Evolutionary conservation across 192 early-diverging fungal species (phyloP).

Genomic region (Coemansia pectinata): DNA sequence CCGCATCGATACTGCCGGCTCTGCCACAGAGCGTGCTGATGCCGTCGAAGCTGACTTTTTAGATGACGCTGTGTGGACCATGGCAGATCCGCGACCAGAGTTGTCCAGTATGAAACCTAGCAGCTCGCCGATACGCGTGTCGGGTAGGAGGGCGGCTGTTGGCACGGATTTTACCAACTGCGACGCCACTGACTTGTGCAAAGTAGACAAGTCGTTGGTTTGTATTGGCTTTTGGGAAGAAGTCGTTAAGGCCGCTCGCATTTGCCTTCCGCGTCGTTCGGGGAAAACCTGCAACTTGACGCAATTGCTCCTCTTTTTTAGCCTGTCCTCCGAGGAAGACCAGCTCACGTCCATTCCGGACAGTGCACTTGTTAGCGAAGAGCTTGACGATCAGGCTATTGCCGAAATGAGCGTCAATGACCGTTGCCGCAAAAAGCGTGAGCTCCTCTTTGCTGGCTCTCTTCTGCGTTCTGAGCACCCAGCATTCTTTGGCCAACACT

Average conservation of each 20-base stretch:
- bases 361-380: no score
- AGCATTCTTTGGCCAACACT: constrained; percentile 30
- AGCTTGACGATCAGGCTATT: no score
- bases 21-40: no score
- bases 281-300: not conserved
- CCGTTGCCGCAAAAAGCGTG: constrained; percentile 29
- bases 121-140: constrained; percentile 27
- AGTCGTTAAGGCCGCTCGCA: constrained; percentile 16
- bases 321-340: no score
- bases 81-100: no score
- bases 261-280: not conserved
- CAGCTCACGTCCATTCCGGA: no score
- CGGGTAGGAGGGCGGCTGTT: constrained; percentile 21
- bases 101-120: not conserved
- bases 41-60: no score
- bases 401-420: no score
- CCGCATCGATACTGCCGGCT: no score
- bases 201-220: constrained; percentile 41
- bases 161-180: constrained; percentile 20
- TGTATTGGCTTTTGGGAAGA: constrained; percentile 45
- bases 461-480: constrained; percentile 26
- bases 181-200: constrained; percentile 15
- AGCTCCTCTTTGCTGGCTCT: constrained; percentile 29
- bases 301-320: constrained; percentile 37
- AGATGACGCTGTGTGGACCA: no score